Conservation (phyloP, 2,329 filamentous ascomycete genomes). For the Microcyclosporella mali region DNA sequence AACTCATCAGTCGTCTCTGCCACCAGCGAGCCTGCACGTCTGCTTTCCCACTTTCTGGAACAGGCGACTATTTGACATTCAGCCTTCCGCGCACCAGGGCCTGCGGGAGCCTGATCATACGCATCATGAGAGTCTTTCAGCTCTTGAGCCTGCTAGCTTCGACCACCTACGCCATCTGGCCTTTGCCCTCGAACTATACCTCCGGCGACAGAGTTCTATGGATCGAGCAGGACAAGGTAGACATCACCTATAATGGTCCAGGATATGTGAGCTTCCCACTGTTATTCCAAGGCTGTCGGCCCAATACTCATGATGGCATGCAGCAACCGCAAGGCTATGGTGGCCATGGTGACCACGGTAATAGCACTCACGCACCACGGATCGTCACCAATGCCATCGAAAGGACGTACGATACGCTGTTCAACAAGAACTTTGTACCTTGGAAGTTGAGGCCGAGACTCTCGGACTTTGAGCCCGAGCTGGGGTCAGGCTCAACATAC, state of each 20-base stretch:
- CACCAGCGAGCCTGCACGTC: no score
- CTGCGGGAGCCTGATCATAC: background rate
- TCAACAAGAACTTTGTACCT: constrained; percentile 63
- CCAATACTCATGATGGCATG: background rate
- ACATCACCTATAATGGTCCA: constrained; percentile 32
- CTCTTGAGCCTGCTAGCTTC: background rate
- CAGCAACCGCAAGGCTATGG: constrained; percentile 9
- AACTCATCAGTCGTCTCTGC: no score
- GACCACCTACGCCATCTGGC: constrained; percentile 38
- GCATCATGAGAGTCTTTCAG: background rate
- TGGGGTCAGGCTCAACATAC: constrained; percentile 36
- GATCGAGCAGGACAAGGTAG: constrained; percentile 33
- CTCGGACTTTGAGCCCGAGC: constrained; percentile 57
- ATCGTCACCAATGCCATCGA: constrained; percentile 43
- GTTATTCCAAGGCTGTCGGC: background rate
- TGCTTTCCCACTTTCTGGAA: no score
- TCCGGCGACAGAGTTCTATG: constrained; percentile 38
- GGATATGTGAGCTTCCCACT: constrained; percentile 18
- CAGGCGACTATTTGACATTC: no score
- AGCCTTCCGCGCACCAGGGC: no score
- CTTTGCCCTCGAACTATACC: constrained; percentile 35
- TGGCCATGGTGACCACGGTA: constrained; percentile 1
- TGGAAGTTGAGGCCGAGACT: constrained; percentile 69
- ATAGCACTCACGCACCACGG: constrained; percentile 25
- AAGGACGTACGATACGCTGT: constrained; percentile 58